Evolutionary conservation across 2,329 filamentous ascomycete genomes (phyloP).

Genomic region (Fusarium buxicola): DNA sequence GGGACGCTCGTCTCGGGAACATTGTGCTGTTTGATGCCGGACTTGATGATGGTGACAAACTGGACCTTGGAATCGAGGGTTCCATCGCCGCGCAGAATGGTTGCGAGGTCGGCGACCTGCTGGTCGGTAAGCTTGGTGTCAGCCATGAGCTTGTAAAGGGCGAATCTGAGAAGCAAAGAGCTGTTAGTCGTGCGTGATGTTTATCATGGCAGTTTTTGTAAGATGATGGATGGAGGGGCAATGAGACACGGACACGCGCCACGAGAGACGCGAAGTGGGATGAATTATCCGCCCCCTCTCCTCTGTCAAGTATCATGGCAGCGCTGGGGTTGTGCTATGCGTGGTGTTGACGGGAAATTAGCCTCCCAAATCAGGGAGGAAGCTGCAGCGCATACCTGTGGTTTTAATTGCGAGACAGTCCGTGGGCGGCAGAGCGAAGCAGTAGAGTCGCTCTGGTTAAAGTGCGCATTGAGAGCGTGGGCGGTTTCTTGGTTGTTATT

Average conservation of each 20-base stretch:
- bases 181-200: slow-evolving; percentile 22
- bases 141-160: slow-evolving; percentile 55
- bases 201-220: slow-evolving; percentile 14
- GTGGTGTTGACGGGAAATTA: slow-evolving; percentile 34
- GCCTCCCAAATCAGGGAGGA: slow-evolving; percentile 5
- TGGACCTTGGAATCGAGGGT: slow-evolving; percentile 77
- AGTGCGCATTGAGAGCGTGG: slow-evolving; percentile 41
- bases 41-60: slow-evolving; percentile 81
- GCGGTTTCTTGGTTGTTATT: slow-evolving; percentile 18
- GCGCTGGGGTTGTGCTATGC: slow-evolving; percentile 18
- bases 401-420: slow-evolving; percentile 30
- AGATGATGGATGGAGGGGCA: slow-evolving; percentile 22
- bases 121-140: slow-evolving; percentile 68
- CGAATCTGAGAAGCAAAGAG: slow-evolving; percentile 32
- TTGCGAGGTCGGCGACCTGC: slow-evolving; percentile 66
- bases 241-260: slow-evolving; percentile 8
- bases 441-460: slow-evolving; percentile 21
- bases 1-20: slow-evolving; percentile 80
- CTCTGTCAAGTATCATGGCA: slow-evolving; percentile 23
- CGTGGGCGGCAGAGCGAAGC: slow-evolving; percentile 31
- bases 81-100: slow-evolving; percentile 69
- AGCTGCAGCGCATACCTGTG: slow-evolving; percentile 34
- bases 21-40: slow-evolving; percentile 91
- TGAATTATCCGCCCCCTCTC: slow-evolving; percentile 19
- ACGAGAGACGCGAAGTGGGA: slow-evolving; percentile 30